Conservation (phyloP, 2,329 filamentous ascomycete species). For the Alternaria sp. region DNA sequence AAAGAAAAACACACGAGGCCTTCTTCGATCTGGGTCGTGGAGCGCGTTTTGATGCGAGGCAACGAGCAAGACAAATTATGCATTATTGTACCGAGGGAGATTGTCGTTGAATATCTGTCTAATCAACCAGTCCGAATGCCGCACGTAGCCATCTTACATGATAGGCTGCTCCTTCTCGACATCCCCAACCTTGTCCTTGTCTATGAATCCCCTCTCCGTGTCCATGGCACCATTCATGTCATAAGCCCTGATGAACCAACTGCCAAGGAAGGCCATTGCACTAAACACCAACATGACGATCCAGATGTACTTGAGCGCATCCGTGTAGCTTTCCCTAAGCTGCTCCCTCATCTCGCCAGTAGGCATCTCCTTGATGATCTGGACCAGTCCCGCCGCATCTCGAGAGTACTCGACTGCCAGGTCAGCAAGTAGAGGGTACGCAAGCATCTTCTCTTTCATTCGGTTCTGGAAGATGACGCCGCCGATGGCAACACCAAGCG, state of each 20-base stretch:
- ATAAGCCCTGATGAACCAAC: constrained; percentile 60
- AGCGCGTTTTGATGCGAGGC: neutral
- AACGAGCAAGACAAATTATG: neutral
- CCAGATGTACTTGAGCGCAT: constrained; percentile 65
- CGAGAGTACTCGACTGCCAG: constrained; percentile 61
- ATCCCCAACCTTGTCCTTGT: constrained; percentile 46
- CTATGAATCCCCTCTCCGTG: constrained; percentile 59
- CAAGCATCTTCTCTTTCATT: constrained; percentile 61
- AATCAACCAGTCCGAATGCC: constrained; percentile 8
- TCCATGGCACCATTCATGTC: constrained; percentile 58
- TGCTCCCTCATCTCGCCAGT: constrained; percentile 56
- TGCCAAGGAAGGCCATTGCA: constrained; percentile 61
- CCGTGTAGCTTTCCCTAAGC: constrained; percentile 59
- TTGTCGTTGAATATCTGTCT: neutral
- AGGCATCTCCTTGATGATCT: constrained; percentile 65
- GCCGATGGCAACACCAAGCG: constrained; percentile 70
- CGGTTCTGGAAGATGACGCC: constrained; percentile 76
- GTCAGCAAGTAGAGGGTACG: constrained; percentile 59
- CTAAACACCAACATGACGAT: constrained; percentile 64
- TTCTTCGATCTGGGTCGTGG: neutral
- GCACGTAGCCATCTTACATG: neutral
- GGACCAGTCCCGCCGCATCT: constrained; percentile 67
- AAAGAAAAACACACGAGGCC: constrained; percentile 15
- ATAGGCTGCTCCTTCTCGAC: constrained; percentile 25
- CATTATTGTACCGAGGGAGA: neutral